Percentiles rank a stretch among this genome's conserved stretches.
Conservation (phyloP, 2,329 filamentous ascomycete genomes). For the Ascochyta viciae-villosae region DNA sequence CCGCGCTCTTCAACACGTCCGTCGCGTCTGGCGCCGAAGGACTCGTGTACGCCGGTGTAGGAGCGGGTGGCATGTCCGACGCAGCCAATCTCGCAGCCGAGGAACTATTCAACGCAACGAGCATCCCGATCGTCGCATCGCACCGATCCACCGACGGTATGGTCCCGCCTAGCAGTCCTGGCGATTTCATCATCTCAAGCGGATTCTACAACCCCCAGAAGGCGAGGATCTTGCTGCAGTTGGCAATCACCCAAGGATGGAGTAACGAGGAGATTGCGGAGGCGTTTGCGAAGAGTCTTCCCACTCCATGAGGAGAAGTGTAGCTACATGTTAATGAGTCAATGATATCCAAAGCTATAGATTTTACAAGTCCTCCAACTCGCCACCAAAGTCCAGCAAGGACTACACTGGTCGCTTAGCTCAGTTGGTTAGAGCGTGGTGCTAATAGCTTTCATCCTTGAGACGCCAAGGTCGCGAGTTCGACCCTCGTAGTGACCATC, state of each 20-base stretch:
- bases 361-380: not conserved
- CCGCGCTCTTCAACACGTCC: slow-evolving; percentile 57
- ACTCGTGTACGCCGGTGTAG: slow-evolving; percentile 63
- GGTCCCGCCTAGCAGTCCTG: slow-evolving; percentile 48
- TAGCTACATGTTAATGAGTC: not conserved
- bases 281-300: slow-evolving; percentile 44
- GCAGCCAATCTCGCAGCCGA: slow-evolving; percentile 48
- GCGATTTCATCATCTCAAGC: slow-evolving; percentile 51
- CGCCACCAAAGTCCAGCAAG: slow-evolving; percentile 1
- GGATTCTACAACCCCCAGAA: slow-evolving; percentile 65
- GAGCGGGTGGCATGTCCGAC: slow-evolving; percentile 57
- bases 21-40: slow-evolving; percentile 61
- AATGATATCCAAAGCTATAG: not conserved
- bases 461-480: slow-evolving; percentile 25
- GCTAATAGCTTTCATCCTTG: slow-evolving; percentile 20
- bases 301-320: slow-evolving; percentile 7
- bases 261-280: slow-evolving; percentile 54
- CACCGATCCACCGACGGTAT: slow-evolving; percentile 61
- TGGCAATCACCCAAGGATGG: slow-evolving; percentile 43
- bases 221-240: slow-evolving; percentile 59
- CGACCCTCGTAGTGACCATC: slow-evolving; percentile 24
- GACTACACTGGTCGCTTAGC: slow-evolving; percentile 18
- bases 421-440: slow-evolving; percentile 27
- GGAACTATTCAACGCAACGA: slow-evolving; percentile 54
- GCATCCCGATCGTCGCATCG: slow-evolving; percentile 60